A percentile compares a stretch with the other conserved stretches of the same genome.
Conservation (phyloP, 1,284 basidiomycete species). For the Microbotryum lychnidis-dioicae region DNA sequence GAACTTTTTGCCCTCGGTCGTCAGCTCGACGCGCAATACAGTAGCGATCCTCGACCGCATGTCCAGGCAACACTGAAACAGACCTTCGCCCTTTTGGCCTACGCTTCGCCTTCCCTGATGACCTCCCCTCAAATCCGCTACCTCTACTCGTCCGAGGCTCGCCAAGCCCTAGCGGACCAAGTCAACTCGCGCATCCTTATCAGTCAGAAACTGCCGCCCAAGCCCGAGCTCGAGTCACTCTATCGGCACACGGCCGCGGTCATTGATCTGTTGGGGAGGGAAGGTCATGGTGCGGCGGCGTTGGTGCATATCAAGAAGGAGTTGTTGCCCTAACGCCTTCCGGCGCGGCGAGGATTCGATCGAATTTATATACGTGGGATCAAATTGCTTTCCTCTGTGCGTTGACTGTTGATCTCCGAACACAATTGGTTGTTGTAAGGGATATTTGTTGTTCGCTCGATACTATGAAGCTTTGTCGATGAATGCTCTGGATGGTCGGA, state of each 20-base stretch:
- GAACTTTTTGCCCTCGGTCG: conserved; percentile 62
- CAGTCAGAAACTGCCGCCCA: conserved; percentile 54
- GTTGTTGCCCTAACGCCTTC: conserved; percentile 38
- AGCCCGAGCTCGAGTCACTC: conserved; percentile 61
- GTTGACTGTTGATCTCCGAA: too few species aligned
- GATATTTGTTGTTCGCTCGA: too few species aligned
- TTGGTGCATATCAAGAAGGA: conserved; percentile 68
- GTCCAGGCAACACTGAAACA: conserved; percentile 58
- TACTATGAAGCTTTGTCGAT: too few species aligned
- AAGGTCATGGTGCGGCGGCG: conserved; percentile 63
- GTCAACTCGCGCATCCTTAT: conserved; percentile 51
- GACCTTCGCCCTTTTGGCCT: conserved; percentile 68
- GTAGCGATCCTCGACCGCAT: conserved; percentile 52
- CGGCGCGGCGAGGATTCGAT: too few species aligned
- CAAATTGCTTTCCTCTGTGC: too few species aligned
- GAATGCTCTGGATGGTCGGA: too few species aligned
- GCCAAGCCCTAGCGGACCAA: not conserved
- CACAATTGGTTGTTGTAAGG: too few species aligned
- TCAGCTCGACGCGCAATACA: conserved; percentile 57
- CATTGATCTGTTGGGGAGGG: conserved; percentile 57
- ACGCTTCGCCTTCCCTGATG: conserved; percentile 37
- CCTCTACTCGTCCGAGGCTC: not conserved
- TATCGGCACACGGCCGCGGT: conserved; percentile 62
- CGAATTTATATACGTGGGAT: too few species aligned
- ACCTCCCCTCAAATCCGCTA: not conserved